Base-by-base conservation (phyloP, 352 stramenopile species). In the Globisporangium echinulatum region DNA sequence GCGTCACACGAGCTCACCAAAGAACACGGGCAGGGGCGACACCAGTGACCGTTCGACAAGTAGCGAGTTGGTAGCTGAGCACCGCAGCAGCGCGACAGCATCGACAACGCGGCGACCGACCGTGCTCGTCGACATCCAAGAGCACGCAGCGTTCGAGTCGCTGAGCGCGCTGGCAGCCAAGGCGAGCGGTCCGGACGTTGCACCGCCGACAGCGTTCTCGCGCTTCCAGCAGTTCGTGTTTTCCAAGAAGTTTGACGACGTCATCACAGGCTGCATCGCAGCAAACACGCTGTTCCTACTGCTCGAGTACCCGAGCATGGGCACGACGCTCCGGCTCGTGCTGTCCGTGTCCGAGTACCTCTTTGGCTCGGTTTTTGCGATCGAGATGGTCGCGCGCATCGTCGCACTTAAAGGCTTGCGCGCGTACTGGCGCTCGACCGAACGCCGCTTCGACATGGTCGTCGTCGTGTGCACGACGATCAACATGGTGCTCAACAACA, bases 401-500 rank as follows among this genome's bases (percentile, higher is more conserved):
- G 52, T 86, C 13, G 79, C 79, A 0, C 72, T 91, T 72, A 65
- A 71, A 48, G 77, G 79, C 0, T 15, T 87, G 8, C 59, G 66
- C 1, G 49, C 69, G 44, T 91, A 89, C 52, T 38, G 88, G 6
- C 63, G 57, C 46, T 82, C 68, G 43, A 88, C 77, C 4, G 82
- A 91, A 61, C 75, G 77, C 1, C 66, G 71, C n/a, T 92, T 92
- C 38, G 82, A 92, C 58, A 66, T 85, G 60, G 54, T 88, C 8
- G 82, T 92, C 19, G 80, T 92, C 19, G 42, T 82, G 7, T 89
- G 82, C 56, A 89, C 82, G 13, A 82, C 63, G 5, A 59, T 66
- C 39, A 90, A 92, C 58, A 77, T 92, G 46, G 66, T 89, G n/a
- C 66, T 92, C 19, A 90, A 85, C 59, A 82, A 86, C 33, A 54